Evolutionary conservation across 2,329 filamentous ascomycete species (phyloP).

Genomic region (Xylogone sp.): DNA sequence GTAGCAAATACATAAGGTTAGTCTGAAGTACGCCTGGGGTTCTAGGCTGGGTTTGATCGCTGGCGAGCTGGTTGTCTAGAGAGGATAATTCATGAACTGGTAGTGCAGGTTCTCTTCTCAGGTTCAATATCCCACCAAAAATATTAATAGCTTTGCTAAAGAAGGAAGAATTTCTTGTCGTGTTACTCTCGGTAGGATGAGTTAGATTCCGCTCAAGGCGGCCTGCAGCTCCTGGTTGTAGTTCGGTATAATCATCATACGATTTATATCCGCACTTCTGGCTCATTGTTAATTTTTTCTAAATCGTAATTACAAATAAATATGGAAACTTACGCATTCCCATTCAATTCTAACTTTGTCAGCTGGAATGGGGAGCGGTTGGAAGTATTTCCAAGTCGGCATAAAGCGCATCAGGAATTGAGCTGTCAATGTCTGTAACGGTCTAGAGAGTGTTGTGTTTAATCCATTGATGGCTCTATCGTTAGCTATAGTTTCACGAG

Average conservation of each 20-base stretch:
- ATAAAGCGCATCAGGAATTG: too few relatives aligned
- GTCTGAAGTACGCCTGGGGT: background rate
- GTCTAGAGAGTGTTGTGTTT: too few relatives aligned
- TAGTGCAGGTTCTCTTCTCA: background rate
- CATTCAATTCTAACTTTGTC: background rate
- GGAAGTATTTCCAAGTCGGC: too few relatives aligned
- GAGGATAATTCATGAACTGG: background rate
- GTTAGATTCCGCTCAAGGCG: background rate
- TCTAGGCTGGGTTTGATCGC: background rate
- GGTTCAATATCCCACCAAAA: background rate
- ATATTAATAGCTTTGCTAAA: background rate
- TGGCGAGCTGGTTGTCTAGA: background rate
- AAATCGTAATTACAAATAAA: background rate
- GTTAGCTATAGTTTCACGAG: too few relatives aligned
- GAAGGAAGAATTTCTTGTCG: background rate
- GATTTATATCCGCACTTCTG: background rate
- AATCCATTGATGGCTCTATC: too few relatives aligned
- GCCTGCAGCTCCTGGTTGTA: background rate
- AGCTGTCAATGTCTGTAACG: too few relatives aligned
- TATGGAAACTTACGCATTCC: background rate
- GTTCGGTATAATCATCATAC: background rate
- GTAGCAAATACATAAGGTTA: slow-evolving; percentile 12
- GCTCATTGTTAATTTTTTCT: background rate
- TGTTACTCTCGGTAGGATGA: background rate
- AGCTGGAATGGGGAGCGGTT: background rate